Evolutionary conservation across 2,329 filamentous ascomycete genomes (phyloP), one percentile per base, ranked within the genome.

Genomic region (Hypoxylon sp.): DNA sequence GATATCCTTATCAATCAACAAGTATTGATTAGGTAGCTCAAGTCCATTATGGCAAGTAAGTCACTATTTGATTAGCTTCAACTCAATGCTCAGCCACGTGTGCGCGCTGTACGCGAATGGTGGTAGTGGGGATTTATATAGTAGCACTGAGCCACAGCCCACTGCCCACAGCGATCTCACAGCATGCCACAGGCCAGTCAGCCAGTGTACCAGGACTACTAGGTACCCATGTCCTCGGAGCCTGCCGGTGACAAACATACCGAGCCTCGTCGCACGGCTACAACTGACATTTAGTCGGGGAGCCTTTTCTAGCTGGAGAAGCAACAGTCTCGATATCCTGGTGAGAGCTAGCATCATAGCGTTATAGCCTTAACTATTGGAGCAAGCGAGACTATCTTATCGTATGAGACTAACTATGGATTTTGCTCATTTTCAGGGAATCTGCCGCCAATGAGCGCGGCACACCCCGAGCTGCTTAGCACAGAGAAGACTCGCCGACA

Each of bases 391-490:
- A 34, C 12, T 39, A 4, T 45, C 16, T 60, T 53, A 29, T 41
- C 54, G 39, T 39, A 43, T 41, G 29, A 50, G 12, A 56, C 72
- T 74, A 67, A 75, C 67, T 60, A 71, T 69, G 68, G 66, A 59
- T 64, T 59, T 67, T 51, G 16, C 63, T 59, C 60, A 39, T 54
- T 55, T 21, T 37, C 69, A 74, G 73, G 62, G 57, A 64, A 56
- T 30, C 62, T 57, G 41, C 60, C 59, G 72, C 71, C 70, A 71
- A 74, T 75, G 74, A 74, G 58, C 64, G 63, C 65, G 57, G 68
- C 34, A 30, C 25, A 32, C 41, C 25, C 57, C 23, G n/a, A 58
- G 29, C 46, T 50, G n/a, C 19, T 62, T 53, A 29, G 14, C 59
- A 50, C 48, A 62, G 37, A 58, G 9, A 11, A 21, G 16, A n/a